phyloP scores from a whole-genome alignment of 805 yeast species.

The Tetrapisispora nanseiensis region DNA sequence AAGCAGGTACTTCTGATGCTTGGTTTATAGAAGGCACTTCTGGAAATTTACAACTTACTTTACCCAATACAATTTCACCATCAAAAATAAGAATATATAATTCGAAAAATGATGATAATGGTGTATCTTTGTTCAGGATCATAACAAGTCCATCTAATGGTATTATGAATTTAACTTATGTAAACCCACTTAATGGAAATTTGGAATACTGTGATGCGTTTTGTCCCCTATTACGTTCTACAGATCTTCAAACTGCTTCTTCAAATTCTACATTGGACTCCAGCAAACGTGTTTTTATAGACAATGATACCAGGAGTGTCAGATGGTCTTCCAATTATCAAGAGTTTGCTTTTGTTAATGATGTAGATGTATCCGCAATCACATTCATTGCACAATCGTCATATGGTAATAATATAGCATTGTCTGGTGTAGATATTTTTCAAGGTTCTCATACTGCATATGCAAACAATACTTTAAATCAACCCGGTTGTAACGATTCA shows the following conservation, averaged over 20 bases:
- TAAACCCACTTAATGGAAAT: constrained; percentile 61
- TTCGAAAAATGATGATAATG: constrained; percentile 36
- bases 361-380: constrained; percentile 48
- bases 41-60: constrained; percentile 56
- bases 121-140: constrained; percentile 56
- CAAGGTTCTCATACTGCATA: constrained; percentile 47
- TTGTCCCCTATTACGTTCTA: constrained; percentile 58
- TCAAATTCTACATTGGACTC: constrained; percentile 23
- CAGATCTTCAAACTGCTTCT: constrained; percentile 27
- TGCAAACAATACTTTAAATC: constrained; percentile 68
- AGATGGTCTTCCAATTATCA: constrained; percentile 43
- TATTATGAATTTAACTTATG: constrained; percentile 83
- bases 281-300: constrained; percentile 16
- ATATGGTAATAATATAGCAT: constrained; percentile 59
- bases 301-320: constrained; percentile 30
- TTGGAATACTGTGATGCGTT: constrained; percentile 68
- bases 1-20: constrained; percentile 30
- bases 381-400: constrained; percentile 55
- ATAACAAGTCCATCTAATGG: constrained; percentile 72
- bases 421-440: constrained; percentile 65
- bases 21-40: constrained; percentile 48
- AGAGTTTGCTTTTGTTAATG: constrained; percentile 74
- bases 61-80: constrained; percentile 52
- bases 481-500: constrained; percentile 42
- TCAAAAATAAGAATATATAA: constrained; percentile 66